Evolutionary conservation across 768 basidiomycete species (phyloP), one percentile per base, ranked within the genome.

Genomic region (Hygrocybe punicea): DNA sequence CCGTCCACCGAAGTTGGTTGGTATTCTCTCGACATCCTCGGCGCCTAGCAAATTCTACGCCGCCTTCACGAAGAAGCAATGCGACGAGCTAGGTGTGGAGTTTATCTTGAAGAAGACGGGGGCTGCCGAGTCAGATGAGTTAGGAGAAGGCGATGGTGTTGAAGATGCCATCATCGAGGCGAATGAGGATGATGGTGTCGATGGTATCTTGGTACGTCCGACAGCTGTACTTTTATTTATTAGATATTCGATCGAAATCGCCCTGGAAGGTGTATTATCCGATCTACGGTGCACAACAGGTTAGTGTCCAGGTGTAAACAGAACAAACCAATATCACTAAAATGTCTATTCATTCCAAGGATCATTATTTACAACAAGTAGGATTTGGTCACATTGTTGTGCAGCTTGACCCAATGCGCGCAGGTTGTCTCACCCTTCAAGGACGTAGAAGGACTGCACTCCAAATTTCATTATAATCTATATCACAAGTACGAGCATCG

Each of bases 111-210:
- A 84, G 64, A 76, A 74, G 58, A 86, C 85, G 6, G 92, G 89
- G 0, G 80, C 83, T 4, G 85, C 86, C 4, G 78, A 80, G 68
- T 55, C 61, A 69, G 67, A 19, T 62, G 75, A 74, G 21, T 73
- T 83, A 6, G 82, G 77, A 0, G 89, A 91, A 45, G 91, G 91
- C 1, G 92, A 94, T 29, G 94, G 91, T 10, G 93, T 94, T 7
- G 97, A 99, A 70, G 91, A 96, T 70, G 95, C 91, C 7, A 96
- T 98, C 62, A 86, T 98, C 33, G 91, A 93, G 65, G 93, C 95
- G 7, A 99, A 99, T 67, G 89, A 89, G 59, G 94, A 98, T 66
- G 75, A 77, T 13, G 78, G 76, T 55, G 84, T 96, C 9, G 84
- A 96, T 72, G 96, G 96, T 8, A 93, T 99, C 67, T 97, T 98